Evolutionary conservation across 192 early-diverging fungal genomes (phyloP).

Genomic region (Linnemannia hyalina): DNA sequence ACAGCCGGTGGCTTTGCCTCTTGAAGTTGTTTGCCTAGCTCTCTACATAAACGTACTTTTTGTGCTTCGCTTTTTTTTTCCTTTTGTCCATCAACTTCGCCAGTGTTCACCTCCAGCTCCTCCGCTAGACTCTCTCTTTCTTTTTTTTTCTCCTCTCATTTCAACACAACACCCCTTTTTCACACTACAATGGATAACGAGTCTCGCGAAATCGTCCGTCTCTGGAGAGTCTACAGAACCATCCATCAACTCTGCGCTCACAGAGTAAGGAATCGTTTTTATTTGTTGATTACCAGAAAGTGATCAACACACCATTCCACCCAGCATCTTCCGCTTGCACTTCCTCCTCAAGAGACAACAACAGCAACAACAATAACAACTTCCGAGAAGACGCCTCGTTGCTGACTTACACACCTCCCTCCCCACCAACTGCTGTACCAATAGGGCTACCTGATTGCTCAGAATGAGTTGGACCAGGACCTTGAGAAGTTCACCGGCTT

Average conservation of each 20-base stretch:
- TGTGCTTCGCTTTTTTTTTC: conserved; percentile 16
- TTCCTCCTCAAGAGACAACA: too few relatives aligned
- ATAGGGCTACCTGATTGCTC: conserved; percentile 87
- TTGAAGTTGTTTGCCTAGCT: background rate
- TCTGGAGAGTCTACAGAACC: conserved; percentile 90
- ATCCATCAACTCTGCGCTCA: conserved; percentile 91
- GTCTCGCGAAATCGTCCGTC: conserved; percentile 73
- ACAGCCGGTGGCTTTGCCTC: conserved; percentile 9
- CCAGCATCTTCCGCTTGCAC: too few relatives aligned
- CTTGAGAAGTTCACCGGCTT: conserved; percentile 82
- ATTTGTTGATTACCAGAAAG: background rate
- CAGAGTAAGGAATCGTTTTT: conserved; percentile 65
- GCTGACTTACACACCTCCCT: background rate
- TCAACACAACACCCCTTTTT: background rate
- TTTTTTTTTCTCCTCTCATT: background rate
- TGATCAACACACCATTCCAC: too few relatives aligned
- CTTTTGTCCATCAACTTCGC: background rate
- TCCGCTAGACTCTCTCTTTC: background rate
- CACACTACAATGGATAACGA: conserved; percentile 54
- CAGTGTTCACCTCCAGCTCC: background rate
- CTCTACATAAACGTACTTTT: background rate
- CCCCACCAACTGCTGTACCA: background rate
- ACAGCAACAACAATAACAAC: background rate
- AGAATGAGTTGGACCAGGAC: conserved; percentile 84
- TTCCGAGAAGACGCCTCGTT: background rate